Evolutionary conservation across 768 basidiomycete species (phyloP), one percentile per base, ranked within the genome.

Genomic region (Daedalea quercina): DNA sequence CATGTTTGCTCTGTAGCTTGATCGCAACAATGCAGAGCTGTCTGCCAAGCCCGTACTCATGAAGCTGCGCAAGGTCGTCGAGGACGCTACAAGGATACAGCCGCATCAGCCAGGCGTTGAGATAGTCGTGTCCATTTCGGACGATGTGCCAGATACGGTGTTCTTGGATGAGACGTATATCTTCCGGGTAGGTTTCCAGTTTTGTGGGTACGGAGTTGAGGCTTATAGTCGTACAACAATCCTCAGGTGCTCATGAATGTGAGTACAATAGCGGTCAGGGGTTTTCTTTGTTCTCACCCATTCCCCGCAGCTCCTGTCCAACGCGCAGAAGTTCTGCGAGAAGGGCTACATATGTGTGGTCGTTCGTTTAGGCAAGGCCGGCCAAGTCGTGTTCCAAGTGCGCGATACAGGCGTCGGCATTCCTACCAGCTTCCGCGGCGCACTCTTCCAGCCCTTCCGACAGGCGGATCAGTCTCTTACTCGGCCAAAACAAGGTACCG

Each of bases 241-340:
- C 17, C 23, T 17, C 28, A 60, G 60, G 54, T 66, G 2, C 60
- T 66, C 24, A 66, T 63, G 65, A 66, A 66, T 22, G 65, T 66
- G 37, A 50, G 63, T 47, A 1, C 26, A 22, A 4, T 15, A 8
- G 6, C 12, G n/a, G n/a, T 13, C 45, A 22, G 6, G 13, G 34
- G 9, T 11, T 34, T 37, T 41, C 34, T 24, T 24, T 50, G n/a
- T 12, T 22, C 3, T 41, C 13, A 35, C 24, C 26, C 17, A 8
- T 1, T 45, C 25, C 8, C 19, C 25, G 1, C 25, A 65, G 64
- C 57, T 65, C 1, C 56, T 65, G 1, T 65, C 62, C 1, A 65
- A 65, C 42, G 64, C 64, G 0, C 62, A 63, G 54, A 65, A 65
- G 43, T 65, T 65, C 53, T 62, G 61, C 45, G 62, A 65, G 26